Evolutionary conservation across 495 filamentous ascomycete genomes (phyloP).

Genomic region (Xylaria curta): DNA sequence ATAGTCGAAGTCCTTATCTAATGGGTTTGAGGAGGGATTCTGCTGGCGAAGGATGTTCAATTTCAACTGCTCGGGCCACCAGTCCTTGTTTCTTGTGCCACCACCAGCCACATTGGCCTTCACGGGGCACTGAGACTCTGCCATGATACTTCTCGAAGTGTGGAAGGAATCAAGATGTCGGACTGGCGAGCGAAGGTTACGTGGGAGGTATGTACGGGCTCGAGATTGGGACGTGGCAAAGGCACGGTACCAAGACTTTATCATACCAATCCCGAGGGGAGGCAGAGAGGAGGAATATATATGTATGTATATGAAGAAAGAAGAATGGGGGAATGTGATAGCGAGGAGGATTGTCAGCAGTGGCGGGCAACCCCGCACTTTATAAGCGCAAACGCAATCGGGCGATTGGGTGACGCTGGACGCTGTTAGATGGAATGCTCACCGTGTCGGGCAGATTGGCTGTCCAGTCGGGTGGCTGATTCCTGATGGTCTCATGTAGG

Average conservation of each 20-base stretch:
- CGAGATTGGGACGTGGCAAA: not conserved
- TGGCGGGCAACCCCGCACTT: conserved; percentile 28
- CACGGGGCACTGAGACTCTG: conserved; percentile 56
- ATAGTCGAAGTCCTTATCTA: conserved; percentile 69
- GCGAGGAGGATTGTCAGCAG: not conserved
- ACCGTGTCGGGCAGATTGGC: not conserved
- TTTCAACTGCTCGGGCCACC: conserved; percentile 71
- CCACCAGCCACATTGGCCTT: conserved; percentile 63
- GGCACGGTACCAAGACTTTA: not conserved
- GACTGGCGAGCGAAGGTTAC: not conserved
- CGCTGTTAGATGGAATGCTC: conserved; percentile 6
- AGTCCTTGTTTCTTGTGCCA: conserved; percentile 68
- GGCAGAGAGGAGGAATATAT: not conserved
- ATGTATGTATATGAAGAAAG: not conserved
- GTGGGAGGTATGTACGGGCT: not conserved
- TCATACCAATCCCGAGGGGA: not conserved
- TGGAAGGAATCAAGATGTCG: conserved; percentile 1
- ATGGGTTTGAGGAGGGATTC: conserved; percentile 63
- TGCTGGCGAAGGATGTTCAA: conserved; percentile 77
- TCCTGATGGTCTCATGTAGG: not conserved
- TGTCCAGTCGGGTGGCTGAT: conserved; percentile 3
- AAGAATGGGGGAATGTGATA: not conserved
- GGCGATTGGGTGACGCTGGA: conserved; percentile 20
- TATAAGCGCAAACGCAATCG: conserved; percentile 21
- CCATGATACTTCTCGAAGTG: conserved; percentile 26